Percentiles rank a stretch among this genome's conserved stretches.
These are phyloP conservation scores for Dothideomycetes sp. DNA, from an alignment of 2,329 filamentous ascomycete species.

Conservation along the genomic window DNA sequence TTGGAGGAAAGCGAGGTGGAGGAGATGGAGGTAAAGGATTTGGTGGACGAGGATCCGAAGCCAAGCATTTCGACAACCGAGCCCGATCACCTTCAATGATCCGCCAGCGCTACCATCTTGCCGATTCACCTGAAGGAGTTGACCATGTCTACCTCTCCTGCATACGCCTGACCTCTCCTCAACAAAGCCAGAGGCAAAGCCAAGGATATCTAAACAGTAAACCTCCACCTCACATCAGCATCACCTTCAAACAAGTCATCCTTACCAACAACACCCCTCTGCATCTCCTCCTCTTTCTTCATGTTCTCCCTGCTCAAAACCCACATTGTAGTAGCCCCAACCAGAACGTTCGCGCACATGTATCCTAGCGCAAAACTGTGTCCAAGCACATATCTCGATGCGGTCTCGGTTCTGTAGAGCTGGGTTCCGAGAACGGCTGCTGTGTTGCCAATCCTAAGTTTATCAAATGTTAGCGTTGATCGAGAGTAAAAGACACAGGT, in stretches of 20 bases:
- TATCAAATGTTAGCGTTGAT: too few species aligned
- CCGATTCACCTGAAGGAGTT: too few species aligned
- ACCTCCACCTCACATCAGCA: constrained; percentile 57
- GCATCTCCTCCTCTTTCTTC: constrained; percentile 35
- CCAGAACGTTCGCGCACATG: constrained; percentile 47
- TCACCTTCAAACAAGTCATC: constrained; percentile 52
- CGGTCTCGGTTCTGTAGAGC: constrained; percentile 52
- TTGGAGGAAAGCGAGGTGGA: too few species aligned
- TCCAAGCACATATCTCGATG: constrained; percentile 55
- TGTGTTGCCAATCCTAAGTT: constrained; percentile 61
- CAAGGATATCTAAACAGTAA: constrained; percentile 30
- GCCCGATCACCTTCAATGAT: too few species aligned
- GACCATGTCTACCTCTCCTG: too few species aligned
- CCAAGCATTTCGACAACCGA: too few species aligned
- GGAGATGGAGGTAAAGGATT: too few species aligned
- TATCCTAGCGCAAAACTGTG: constrained; percentile 60
- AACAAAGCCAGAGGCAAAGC: too few species aligned
- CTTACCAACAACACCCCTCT: constrained; percentile 34
- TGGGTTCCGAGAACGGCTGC: constrained; percentile 63
- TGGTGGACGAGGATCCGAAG: too few species aligned
- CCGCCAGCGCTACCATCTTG: too few species aligned
- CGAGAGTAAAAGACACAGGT: too few species aligned
- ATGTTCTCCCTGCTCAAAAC: constrained; percentile 51
- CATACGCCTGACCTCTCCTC: too few species aligned
- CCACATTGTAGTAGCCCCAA: constrained; percentile 45